Evolutionary conservation across 2,329 filamentous ascomycete species (phyloP), one percentile per base, ranked within the genome.

Genomic region (Curvularia eragrostidis): DNA sequence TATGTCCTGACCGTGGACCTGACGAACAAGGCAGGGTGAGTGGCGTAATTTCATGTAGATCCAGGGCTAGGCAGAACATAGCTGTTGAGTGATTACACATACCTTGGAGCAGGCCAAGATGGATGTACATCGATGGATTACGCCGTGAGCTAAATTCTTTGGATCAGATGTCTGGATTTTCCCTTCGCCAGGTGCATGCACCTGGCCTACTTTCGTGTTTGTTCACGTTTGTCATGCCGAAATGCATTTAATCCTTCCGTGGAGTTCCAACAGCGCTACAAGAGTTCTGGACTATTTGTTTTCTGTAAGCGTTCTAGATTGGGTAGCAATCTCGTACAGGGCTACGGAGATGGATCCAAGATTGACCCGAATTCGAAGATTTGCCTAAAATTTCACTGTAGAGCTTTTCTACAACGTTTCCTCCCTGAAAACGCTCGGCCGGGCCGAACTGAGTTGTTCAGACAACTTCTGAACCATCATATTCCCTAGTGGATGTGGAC

Each of bases 1-100:
- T 52, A 34, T 52, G 43, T 48, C 18, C 43, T 52, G 42, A 38
- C 43, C 24, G 34, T 43, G 24, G 48, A 19, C 36, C 44, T 43
- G 43, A 26, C 30, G 54, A 26, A 48, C 19, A 43, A 28, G 43
- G 52, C 38, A 50, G 39, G 30, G 39, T 44, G 19, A 55, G 52
- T 55, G 28, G 44, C 38, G 46, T 50, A 49, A 50, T 30, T 21
- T 50, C 19, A 50, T 44, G 9, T 36, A 50, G 46, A 28, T 28
- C 23, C 23, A 30, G 4, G 36, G 15, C 24, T 41, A 42, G 36
- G 32, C 23, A 39, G 38, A 48, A 2, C 32, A 48, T 38, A 24
- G 47, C 30, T 30, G 6, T 32, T 10, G 26, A 19, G 19, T 19
- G 26, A 21, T 15, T 3, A 30, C 1, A 46, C 32, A n/a, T 3